A percentile compares a stretch with the other conserved stretches of the same genome.
phyloP scores from a whole-genome alignment of 805 yeast genomes.

The Clavispora carvajalis region DNA sequence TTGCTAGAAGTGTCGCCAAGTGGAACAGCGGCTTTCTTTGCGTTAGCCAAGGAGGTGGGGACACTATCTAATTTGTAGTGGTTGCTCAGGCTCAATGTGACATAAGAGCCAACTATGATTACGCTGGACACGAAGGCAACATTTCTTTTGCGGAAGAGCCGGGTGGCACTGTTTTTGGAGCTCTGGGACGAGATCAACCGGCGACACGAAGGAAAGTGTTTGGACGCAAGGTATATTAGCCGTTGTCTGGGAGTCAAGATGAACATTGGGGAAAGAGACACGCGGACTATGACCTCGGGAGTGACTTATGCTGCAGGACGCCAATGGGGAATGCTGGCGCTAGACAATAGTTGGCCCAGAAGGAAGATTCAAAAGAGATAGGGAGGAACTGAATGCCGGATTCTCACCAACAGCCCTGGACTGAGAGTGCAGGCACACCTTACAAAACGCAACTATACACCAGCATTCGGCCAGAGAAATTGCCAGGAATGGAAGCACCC shows the following conservation, averaged over 20 bases:
- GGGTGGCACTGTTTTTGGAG: constrained; percentile 4
- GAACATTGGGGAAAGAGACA: constrained; percentile 5
- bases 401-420: neutral
- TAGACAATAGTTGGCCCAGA: no score
- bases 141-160: constrained; percentile 22
- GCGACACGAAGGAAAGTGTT: constrained; percentile 11
- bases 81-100: constrained; percentile 34
- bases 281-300: no score
- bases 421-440: neutral
- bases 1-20: constrained; percentile 4
- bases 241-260: constrained; percentile 12
- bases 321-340: no score
- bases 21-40: constrained; percentile 7
- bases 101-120: constrained; percentile 39
- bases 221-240: constrained; percentile 12
- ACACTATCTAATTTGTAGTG: constrained; percentile 39
- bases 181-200: constrained; percentile 6
- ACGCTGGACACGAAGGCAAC: constrained; percentile 39
- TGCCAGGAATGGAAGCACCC: no score
- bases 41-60: constrained; percentile 19
- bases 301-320: no score
- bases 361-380: no score
- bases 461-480: no score
- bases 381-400: neutral
- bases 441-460: no score